Evolutionary conservation across 2,329 filamentous ascomycete genomes (phyloP), one percentile per base, ranked within the genome.

Genomic region (Diaporthe eres): DNA sequence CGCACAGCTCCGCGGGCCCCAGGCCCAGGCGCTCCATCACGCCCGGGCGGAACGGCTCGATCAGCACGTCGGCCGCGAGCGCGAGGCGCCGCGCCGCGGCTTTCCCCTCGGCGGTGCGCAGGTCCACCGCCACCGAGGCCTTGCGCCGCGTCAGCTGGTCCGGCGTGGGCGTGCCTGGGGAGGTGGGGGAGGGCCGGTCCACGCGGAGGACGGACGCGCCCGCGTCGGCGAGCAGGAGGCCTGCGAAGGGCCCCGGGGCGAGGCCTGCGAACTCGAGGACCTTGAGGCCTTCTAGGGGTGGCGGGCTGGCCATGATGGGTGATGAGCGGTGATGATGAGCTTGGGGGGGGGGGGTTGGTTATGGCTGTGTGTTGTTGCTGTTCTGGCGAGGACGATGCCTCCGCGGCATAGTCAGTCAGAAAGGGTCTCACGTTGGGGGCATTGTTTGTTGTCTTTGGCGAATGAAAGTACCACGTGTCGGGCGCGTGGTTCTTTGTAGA

Each of bases 11-110:
- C 0, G 90, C 88, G 10, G 96, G 96, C 0, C 92, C 92, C 1
- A 98, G 90, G 0, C 94, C 94, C 13, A 96, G 90, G 71, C 93
- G 94, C 85, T 98, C 96, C 2, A 98, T 90, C 0, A 98, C 95
- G 49, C 95, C 95, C 0, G 96, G 96, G 0, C 96, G 94, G 87
- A 95, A 98, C 0, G 97, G 96, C 83, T 98, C 97, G 83, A 98
- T 97, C 39, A 98, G 84, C 49, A 98, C 88, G 84, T 98, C 96
- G 74, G 92, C 88, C 22, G 86, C 82, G 22, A 86, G 84, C 49
- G 93, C 85, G 1, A 98, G 88, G 4, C 88, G 86, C 77, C 92
- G 92, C 72, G 98, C 84, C 9, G 98, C 86, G 1, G 88, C 87
- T 17, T 92, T 82, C 9, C 94, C 95, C 0, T 84, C 79, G 0